Evolutionary conservation across 352 stramenopile species (phyloP).

Genomic region (Globisporangium nagaii): DNA sequence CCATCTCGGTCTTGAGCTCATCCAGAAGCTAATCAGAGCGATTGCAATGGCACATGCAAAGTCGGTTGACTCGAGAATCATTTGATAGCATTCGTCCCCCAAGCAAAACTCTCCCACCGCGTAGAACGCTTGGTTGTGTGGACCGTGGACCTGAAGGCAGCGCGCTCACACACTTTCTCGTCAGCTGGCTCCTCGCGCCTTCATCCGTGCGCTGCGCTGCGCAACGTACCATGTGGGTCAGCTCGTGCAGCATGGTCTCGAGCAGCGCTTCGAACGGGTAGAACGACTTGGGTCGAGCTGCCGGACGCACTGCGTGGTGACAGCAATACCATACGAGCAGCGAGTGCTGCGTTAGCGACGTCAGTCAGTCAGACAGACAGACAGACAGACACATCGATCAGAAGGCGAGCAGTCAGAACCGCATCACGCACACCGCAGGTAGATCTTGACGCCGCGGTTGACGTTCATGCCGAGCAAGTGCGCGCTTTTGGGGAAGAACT

Average conservation of each 20-base stretch:
- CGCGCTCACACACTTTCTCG: background rate
- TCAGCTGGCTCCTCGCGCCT: background rate
- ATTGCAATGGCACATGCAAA: background rate
- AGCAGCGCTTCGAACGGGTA: slow-evolving; percentile 55
- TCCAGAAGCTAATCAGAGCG: slow-evolving; percentile 31
- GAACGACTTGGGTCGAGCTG: slow-evolving; percentile 18
- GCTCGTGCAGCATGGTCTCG: slow-evolving; percentile 69
- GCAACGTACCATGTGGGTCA: slow-evolving; percentile 52
- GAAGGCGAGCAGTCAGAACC: too few relatives aligned
- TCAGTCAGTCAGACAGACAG: too few relatives aligned
- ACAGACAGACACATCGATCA: too few relatives aligned
- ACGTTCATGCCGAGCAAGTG: slow-evolving; percentile 76
- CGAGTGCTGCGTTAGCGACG: too few relatives aligned
- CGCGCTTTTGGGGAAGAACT: slow-evolving; percentile 65
- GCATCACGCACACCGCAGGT: slow-evolving; percentile 53
- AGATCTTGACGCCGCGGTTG: slow-evolving; percentile 66
- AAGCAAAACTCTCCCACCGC: slow-evolving; percentile 19
- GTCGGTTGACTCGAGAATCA: background rate
- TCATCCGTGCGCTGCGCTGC: background rate
- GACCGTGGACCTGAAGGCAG: slow-evolving; percentile 26
- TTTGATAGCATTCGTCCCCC: too few relatives aligned
- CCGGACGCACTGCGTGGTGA: slow-evolving; percentile 42
- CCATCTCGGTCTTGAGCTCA: slow-evolving; percentile 54
- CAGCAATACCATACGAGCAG: background rate
- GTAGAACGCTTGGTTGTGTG: slow-evolving; percentile 67